Evolutionary conservation across 2,329 filamentous ascomycete species (phyloP).

Genomic region (Zymoseptoria tritici): DNA sequence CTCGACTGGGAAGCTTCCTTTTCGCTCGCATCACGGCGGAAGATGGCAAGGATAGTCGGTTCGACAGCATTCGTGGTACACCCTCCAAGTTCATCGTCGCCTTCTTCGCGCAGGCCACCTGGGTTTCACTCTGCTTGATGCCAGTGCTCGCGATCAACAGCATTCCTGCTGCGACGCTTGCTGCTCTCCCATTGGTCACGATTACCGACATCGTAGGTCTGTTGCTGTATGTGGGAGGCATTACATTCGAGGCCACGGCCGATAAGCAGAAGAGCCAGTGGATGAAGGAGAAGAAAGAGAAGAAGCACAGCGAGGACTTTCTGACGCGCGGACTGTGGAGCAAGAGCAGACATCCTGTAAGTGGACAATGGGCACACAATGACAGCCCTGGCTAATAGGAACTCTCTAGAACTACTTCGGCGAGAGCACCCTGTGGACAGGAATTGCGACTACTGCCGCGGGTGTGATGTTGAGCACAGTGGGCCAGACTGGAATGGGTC

Average conservation of each 20-base stretch:
- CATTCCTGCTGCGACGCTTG: slow-evolving; percentile 48
- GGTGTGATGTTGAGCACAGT: slow-evolving; percentile 49
- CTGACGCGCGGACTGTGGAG: slow-evolving; percentile 57
- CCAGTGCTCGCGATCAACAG: slow-evolving; percentile 59
- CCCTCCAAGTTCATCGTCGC: slow-evolving; percentile 48
- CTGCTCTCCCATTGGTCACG: slow-evolving; percentile 43
- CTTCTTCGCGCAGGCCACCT: slow-evolving; percentile 56
- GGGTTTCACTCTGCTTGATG: slow-evolving; percentile 60
- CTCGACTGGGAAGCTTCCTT: slow-evolving; percentile 56
- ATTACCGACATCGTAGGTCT: slow-evolving; percentile 52
- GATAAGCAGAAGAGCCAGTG: slow-evolving; percentile 59
- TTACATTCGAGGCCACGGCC: slow-evolving; percentile 54
- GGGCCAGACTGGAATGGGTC: slow-evolving; percentile 51
- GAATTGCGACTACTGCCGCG: slow-evolving; percentile 52
- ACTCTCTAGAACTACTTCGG: slow-evolving; percentile 57
- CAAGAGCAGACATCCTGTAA: slow-evolving; percentile 49
- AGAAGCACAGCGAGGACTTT: slow-evolving; percentile 61
- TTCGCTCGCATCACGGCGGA: slow-evolving; percentile 54
- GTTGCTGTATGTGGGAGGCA: slow-evolving; percentile 51
- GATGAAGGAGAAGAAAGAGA: slow-evolving; percentile 53
- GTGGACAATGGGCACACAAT: not conserved
- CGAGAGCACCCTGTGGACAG: slow-evolving; percentile 62
- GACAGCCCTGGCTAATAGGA: not conserved
- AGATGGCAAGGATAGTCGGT: slow-evolving; percentile 52
- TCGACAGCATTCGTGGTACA: slow-evolving; percentile 47